Evolutionary conservation across 805 yeast species (phyloP), one percentile per base, ranked within the genome.

Genomic region (Pichia cephalocereana): DNA sequence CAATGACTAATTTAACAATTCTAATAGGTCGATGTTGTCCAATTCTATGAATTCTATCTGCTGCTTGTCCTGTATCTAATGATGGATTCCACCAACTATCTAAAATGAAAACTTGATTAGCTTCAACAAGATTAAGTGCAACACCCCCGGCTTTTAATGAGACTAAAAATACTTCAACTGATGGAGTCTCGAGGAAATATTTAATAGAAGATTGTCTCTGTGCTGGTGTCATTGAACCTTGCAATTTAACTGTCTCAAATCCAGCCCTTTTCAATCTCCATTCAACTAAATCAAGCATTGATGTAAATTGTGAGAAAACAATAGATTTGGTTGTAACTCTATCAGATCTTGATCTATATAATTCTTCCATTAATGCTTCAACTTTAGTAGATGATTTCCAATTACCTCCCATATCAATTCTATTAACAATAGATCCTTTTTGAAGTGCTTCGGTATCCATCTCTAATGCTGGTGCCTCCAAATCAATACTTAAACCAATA

Each of bases 71-170:
- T 89, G 97, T 93, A 64, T 93, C 99, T 8, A 91, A 93, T 56
- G 95, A 85, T 1, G 98, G 98, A 63, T 93, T 95, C 98, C 99
- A 93, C 99, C 99, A 93, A 36, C 98, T 98, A 59, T 93, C 99
- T 72, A 93, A 72, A 41, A 93, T 74, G 57, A 93, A 93, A 43
- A 93, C 98, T 60, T 91, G 98, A 3, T 95, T 89, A 0, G 99
- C 98, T 60, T 95, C 99, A 60, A 96, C 91, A 54, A 93, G 72
- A 63, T 93, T 93, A 55, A 93, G 72, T 0, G 99, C 99, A 40
- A 93, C 99, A 68, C 99, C 99, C 56, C 99, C 99, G 0, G 99
- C 99, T 62, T 93, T 93, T 58, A 93, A 74, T 36, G 96, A 88
- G 9, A 93, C 99, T 53, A 93, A 67, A 61, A 93, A 93, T 9